Evolutionary conservation across 2,329 filamentous ascomycete genomes (phyloP).

Genomic region (Canariomyces notabilis): DNA sequence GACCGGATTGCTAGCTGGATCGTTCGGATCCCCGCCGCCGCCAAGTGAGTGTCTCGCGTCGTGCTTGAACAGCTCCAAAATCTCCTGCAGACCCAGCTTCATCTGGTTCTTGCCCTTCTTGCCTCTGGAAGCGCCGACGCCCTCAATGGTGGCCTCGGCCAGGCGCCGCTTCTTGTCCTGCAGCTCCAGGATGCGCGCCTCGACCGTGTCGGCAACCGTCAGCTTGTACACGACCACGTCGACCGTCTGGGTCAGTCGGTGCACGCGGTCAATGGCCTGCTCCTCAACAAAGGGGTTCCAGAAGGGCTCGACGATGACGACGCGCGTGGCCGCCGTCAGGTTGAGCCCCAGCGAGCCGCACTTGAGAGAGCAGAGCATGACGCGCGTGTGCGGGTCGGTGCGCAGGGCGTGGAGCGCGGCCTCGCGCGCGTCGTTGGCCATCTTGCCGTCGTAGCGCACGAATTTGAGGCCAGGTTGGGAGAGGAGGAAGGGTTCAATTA

Average conservation of each 20-base stretch:
- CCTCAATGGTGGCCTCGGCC: slow-evolving; percentile 87
- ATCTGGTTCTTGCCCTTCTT: slow-evolving; percentile 56
- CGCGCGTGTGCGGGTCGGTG: slow-evolving; percentile 66
- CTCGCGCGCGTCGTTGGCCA: slow-evolving; percentile 91
- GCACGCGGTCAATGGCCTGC: slow-evolving; percentile 96
- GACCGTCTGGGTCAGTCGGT: slow-evolving; percentile 93
- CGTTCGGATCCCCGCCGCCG: neutral
- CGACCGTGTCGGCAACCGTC: slow-evolving; percentile 79
- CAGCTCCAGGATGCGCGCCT: slow-evolving; percentile 89
- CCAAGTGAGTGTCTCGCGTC: slow-evolving; percentile 36
- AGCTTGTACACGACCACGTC: slow-evolving; percentile 95
- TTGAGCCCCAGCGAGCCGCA: slow-evolving; percentile 92
- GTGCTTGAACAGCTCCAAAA: slow-evolving; percentile 80
- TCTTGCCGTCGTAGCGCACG: slow-evolving; percentile 88
- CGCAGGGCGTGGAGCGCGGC: slow-evolving; percentile 74
- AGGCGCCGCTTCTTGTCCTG: slow-evolving; percentile 91
- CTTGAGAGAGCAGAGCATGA: slow-evolving; percentile 88
- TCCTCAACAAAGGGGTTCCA: slow-evolving; percentile 99
- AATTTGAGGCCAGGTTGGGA: slow-evolving; percentile 65
- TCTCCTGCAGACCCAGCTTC: slow-evolving; percentile 89
- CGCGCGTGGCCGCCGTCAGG: slow-evolving; percentile 84
- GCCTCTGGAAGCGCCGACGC: slow-evolving; percentile 63
- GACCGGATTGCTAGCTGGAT: slow-evolving; percentile 7
- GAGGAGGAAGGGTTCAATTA: slow-evolving; percentile 85
- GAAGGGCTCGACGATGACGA: slow-evolving; percentile 94